Evolutionary conservation across 2,329 filamentous ascomycete species (phyloP).

Genomic region (Venturiaceae sp.): DNA sequence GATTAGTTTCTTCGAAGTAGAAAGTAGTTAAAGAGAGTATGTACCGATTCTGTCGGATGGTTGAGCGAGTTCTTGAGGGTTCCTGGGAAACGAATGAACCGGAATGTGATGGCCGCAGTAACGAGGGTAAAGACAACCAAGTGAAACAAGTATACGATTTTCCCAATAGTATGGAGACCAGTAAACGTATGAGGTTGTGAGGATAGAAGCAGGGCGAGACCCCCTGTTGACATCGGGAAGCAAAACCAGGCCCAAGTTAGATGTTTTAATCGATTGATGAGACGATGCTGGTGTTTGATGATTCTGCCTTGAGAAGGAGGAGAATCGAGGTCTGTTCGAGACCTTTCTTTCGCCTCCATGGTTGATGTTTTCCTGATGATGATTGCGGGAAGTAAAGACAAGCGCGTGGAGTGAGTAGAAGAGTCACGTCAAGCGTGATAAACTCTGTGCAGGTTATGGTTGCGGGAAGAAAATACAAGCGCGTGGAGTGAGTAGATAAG

Average conservation of each 20-base stretch:
- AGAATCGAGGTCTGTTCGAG: not conserved
- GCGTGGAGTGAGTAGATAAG: too few relatives aligned
- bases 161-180: constrained; percentile 54
- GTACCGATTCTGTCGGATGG: constrained; percentile 48
- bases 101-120: constrained; percentile 42
- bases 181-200: constrained; percentile 54
- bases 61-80: constrained; percentile 46
- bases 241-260: constrained; percentile 62
- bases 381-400: not conserved
- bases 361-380: not conserved
- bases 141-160: constrained; percentile 60
- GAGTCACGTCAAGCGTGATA: not conserved
- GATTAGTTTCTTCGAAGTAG: too few relatives aligned
- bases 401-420: not conserved
- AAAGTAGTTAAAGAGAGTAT: too few relatives aligned
- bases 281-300: not conserved
- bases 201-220: constrained; percentile 54
- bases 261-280: not conserved
- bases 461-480: not conserved
- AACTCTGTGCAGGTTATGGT: not conserved
- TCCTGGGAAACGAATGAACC: constrained; percentile 52
- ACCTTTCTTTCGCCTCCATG: not conserved
- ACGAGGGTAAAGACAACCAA: constrained; percentile 53
- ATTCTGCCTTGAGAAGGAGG: not conserved
- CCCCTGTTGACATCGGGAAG: constrained; percentile 65